A percentile compares a stretch with the other conserved stretches of the same genome.
Conservation (phyloP, 116 monocot genomes). For the Iris pallida region DNA sequence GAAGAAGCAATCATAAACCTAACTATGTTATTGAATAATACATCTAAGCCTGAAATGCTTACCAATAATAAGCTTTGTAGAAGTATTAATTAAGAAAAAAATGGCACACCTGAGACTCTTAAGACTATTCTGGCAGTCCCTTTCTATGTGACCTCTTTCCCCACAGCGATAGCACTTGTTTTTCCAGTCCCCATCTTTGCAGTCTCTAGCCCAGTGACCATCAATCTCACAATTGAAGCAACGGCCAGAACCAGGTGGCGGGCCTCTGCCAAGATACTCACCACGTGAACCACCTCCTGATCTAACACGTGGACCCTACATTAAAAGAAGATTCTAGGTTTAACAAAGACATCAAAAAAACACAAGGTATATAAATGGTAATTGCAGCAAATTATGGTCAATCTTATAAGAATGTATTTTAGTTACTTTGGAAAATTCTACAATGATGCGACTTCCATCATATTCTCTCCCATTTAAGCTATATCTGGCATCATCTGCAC, state of each 20-base stretch:
- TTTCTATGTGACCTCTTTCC: slow-evolving; percentile 93
- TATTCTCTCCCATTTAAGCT: slow-evolving; percentile 69
- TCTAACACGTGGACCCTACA: slow-evolving; percentile 64
- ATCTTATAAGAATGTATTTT: background rate
- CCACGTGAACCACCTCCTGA: slow-evolving; percentile 69
- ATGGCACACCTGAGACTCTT: slow-evolving; percentile 56
- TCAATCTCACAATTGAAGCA: slow-evolving; percentile 97
- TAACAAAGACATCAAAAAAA: background rate
- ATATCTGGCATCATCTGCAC: slow-evolving; percentile 90
- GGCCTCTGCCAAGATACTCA: slow-evolving; percentile 87
- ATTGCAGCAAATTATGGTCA: background rate
- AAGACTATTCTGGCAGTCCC: slow-evolving; percentile 90
- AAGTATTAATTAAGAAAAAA: background rate
- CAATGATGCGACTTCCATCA: slow-evolving; percentile 76
- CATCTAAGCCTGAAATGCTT: background rate
- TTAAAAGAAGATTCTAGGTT: background rate
- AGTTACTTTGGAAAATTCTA: slow-evolving; percentile 77
- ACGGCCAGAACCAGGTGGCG: slow-evolving; percentile 87
- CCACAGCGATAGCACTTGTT: slow-evolving; percentile 98
- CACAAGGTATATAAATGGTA: background rate
- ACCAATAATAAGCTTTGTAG: background rate
- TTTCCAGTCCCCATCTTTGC: slow-evolving; percentile 98
- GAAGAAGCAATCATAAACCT: background rate
- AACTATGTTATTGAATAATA: background rate
- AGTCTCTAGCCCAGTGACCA: slow-evolving; percentile 98